Evolutionary conservation across 148 eudicot species (phyloP).

Genomic region (Hydrangea macrophylla): DNA sequence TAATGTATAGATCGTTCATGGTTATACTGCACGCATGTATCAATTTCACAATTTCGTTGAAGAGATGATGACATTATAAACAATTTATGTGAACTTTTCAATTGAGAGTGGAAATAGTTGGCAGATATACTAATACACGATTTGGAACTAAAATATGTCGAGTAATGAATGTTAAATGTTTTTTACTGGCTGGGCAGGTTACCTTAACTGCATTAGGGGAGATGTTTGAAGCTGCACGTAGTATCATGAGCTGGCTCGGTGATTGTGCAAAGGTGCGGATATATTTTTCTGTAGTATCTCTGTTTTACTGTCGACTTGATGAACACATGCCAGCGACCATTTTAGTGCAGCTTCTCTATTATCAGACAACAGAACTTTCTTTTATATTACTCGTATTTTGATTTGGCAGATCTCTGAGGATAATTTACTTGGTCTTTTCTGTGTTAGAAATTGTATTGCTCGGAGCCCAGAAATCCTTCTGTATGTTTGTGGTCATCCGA

Average conservation of each 20-base stretch:
- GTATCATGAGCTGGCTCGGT: conserved; percentile 97
- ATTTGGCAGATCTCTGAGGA: too few relatives aligned
- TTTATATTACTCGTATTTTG: too few relatives aligned
- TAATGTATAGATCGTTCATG: too few relatives aligned
- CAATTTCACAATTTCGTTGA: not conserved
- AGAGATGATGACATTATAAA: not conserved
- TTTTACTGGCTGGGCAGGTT: conserved; percentile 42
- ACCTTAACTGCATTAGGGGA: conserved; percentile 88
- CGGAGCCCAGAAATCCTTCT: too few relatives aligned
- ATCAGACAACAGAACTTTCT: too few relatives aligned
- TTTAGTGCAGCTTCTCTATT: too few relatives aligned
- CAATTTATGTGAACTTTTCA: not conserved
- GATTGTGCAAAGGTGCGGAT: conserved; percentile 94
- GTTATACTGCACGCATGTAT: not conserved
- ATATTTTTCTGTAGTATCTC: conserved; percentile 1
- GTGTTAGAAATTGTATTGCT: too few relatives aligned
- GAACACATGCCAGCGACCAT: too few relatives aligned
- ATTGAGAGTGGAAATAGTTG: too few relatives aligned
- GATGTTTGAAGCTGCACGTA: conserved; percentile 95
- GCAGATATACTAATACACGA: not conserved
- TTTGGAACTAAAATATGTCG: not conserved
- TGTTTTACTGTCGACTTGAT: not conserved
- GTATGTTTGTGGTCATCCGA: too few relatives aligned
- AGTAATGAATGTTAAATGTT: not conserved
- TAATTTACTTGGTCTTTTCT: too few relatives aligned